Conservation (phyloP, 2,329 filamentous ascomycete species). For the Amesomyces nigricolor region DNA sequence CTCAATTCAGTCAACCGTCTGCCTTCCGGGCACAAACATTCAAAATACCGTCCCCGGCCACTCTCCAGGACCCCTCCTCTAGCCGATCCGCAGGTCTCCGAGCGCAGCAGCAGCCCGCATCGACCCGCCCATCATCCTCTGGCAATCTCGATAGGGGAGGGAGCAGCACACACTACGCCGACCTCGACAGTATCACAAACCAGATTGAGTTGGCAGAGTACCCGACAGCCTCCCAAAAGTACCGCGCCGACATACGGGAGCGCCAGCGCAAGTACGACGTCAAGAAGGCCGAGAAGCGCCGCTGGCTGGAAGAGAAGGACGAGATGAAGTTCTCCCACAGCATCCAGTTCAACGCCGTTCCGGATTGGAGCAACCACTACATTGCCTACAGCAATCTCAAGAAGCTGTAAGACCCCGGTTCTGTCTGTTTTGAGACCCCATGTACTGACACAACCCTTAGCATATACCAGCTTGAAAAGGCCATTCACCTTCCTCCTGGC, state of each 20-base stretch:
- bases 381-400: constrained; percentile 98
- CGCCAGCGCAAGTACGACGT: constrained; percentile 18
- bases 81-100: constrained; percentile 13
- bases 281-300: constrained; percentile 58
- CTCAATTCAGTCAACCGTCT: neutral
- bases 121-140: constrained; percentile 1
- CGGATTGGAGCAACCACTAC: constrained; percentile 98
- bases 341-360: constrained; percentile 98
- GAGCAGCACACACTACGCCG: constrained; percentile 13
- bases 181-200: constrained; percentile 3
- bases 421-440: neutral
- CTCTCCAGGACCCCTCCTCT: constrained; percentile 19
- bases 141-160: constrained; percentile 20
- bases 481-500: constrained; percentile 57
- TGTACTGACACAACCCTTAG: constrained; percentile 38
- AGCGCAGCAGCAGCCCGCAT: constrained; percentile 9
- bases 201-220: constrained; percentile 22
- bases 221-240: constrained; percentile 5
- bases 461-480: constrained; percentile 92
- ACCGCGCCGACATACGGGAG: constrained; percentile 5
- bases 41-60: constrained; percentile 19
- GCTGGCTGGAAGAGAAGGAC: constrained; percentile 65
- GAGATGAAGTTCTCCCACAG: constrained; percentile 99
- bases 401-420: constrained; percentile 65
- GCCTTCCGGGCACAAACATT: constrained; percentile 18